Evolutionary conservation across 257 asterid genomes (phyloP), one percentile per base, ranked within the genome.

Genomic region (Plectranthus barbatus): DNA sequence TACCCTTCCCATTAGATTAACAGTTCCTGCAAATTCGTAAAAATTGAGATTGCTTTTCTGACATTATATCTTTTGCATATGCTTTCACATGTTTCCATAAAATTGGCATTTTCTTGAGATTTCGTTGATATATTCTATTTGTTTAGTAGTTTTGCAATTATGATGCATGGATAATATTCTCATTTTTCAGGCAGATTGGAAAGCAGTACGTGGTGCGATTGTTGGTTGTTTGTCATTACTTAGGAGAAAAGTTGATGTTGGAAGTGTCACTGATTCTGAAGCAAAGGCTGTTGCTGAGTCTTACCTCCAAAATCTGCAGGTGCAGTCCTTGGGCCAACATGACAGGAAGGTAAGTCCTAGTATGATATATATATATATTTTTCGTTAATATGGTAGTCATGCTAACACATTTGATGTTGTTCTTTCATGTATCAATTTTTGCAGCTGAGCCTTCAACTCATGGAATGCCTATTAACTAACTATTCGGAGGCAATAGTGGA

Each of bases 361-460:
- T 56, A 47, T 20, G 60, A 24, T 56, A 64, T 53, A 29, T 48
- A 14, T 53, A 19, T 46, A 13, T 17, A 46, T 44, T 26, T 20
- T 14, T 37, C n/a, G n/a, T 36, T 59, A n/a, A n/a, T 65, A 42
- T 48, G 33, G 72, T 60, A 55, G 45, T 46, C 53, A 10, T 52
- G 67, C 68, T 56, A 51, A 46, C 48, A 49, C 34, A 34, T 49
- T 42, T 64, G 46, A 65, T 24, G 50, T 60, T 67, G 59, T 45
- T 11, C 66, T 34, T 36, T 62, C 41, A 44, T 61, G 29, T 36
- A 31, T 60, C 36, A 26, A 15, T 29, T 49, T 69, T 76, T 82
- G 83, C 99, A 93, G 99, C 86, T 93, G 44, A 80, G 94, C 86
- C 79, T 85, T 68, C 90, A 87, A 82, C 90, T 93, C 74, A 66